A percentile compares a stretch with the other conserved stretches of the same genome.
phyloP scores from a whole-genome alignment of 2,329 filamentous ascomycete species.

The Apiospora malaysiana region DNA sequence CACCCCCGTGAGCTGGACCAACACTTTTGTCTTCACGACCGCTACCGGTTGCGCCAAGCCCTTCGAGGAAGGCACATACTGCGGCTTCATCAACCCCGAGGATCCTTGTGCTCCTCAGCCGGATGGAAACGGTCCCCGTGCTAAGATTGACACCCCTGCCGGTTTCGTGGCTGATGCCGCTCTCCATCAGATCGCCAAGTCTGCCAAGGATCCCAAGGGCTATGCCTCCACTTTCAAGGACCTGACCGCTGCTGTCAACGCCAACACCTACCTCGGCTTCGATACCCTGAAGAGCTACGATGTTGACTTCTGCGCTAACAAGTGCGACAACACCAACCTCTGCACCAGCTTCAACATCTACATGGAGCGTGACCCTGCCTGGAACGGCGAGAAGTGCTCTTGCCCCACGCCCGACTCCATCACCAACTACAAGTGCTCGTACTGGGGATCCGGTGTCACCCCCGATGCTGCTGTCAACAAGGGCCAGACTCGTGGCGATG shows the following conservation, averaged over 20 bases:
- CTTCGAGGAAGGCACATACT: conserved; percentile 41
- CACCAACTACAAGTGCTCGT: conserved; percentile 46
- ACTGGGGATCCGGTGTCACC: conserved; percentile 43
- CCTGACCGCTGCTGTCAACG: conserved; percentile 29
- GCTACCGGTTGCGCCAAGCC: conserved; percentile 36
- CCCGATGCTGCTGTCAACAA: conserved; percentile 30
- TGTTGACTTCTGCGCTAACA: conserved; percentile 27
- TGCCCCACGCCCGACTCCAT: conserved; percentile 44
- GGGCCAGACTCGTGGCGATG: conserved; percentile 27
- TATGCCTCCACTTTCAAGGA: conserved; percentile 40
- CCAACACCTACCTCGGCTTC: conserved; percentile 34
- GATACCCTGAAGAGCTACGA: conserved; percentile 30
- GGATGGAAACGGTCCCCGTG: conserved; percentile 25
- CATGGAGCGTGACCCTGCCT: conserved; percentile 32
- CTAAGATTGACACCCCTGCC: conserved; percentile 20
- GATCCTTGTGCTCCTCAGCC: conserved; percentile 45
- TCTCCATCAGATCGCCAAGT: conserved; percentile 25
- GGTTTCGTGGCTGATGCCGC: conserved; percentile 22
- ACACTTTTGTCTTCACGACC: conserved; percentile 30
- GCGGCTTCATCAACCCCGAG: conserved; percentile 45
- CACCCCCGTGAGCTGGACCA: conserved; percentile 26
- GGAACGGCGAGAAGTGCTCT: conserved; percentile 33
- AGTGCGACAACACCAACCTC: conserved; percentile 29
- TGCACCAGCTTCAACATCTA: conserved; percentile 34
- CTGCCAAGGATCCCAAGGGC: conserved; percentile 24